Percentiles rank a stretch among this genome's conserved stretches.
Evolutionary conservation across 768 basidiomycete species (phyloP).

Genomic region (Boletus bicolor): DNA sequence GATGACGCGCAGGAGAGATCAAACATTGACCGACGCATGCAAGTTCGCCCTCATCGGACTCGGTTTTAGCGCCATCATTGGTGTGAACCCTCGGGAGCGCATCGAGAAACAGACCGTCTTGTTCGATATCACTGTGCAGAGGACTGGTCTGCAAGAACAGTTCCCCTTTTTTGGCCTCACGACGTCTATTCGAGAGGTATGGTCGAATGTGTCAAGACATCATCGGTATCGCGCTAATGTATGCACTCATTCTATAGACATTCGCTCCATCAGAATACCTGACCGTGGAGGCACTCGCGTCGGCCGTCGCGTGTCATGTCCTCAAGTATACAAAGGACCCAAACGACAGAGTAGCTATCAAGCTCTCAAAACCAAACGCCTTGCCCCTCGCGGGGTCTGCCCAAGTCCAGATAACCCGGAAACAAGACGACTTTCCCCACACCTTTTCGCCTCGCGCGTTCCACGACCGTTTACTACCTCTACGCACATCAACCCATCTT

Average conservation of each 20-base stretch:
- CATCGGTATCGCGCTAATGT: not conserved
- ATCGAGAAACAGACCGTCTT: slow-evolving; percentile 58
- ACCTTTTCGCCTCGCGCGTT: not conserved
- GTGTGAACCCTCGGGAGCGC: slow-evolving; percentile 67
- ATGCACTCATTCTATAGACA: slow-evolving; percentile 34
- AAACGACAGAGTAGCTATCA: slow-evolving; percentile 42
- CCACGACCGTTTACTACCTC: not conserved
- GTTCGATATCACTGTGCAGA: slow-evolving; percentile 43
- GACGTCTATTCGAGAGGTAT: slow-evolving; percentile 33
- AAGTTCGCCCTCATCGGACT: slow-evolving; percentile 38
- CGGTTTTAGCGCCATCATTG: slow-evolving; percentile 54
- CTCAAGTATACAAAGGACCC: slow-evolving; percentile 32
- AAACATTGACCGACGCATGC: slow-evolving; percentile 15
- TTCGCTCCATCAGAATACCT: slow-evolving; percentile 48
- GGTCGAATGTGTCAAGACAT: not conserved
- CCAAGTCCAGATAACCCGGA: slow-evolving; percentile 57
- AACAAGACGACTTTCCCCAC: slow-evolving; percentile 34
- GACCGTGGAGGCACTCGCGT: slow-evolving; percentile 71
- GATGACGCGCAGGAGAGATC: slow-evolving; percentile 29
- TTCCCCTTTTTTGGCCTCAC: slow-evolving; percentile 23
- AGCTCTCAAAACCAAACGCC: slow-evolving; percentile 70
- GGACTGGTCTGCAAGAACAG: not conserved
- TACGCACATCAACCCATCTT: not conserved
- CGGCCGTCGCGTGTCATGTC: slow-evolving; percentile 47
- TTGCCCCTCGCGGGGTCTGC: slow-evolving; percentile 64